Evolutionary conservation across 768 basidiomycete species (phyloP).

Genomic region (Boletus edulis): DNA sequence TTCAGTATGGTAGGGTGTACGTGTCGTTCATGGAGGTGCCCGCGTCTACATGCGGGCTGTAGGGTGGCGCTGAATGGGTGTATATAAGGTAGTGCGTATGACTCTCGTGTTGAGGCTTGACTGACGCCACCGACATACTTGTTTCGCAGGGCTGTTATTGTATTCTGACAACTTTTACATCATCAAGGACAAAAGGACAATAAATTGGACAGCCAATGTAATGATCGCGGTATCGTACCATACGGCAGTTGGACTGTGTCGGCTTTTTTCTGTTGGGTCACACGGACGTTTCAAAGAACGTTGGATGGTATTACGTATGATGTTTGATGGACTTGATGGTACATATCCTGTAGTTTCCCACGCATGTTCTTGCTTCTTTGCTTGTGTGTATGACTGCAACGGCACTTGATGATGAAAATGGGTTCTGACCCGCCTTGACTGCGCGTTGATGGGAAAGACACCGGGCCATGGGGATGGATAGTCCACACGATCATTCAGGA

Average conservation of each 20-base stretch:
- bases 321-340: constrained; percentile 9
- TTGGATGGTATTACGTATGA: constrained; percentile 7
- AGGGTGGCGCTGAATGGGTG: neutral
- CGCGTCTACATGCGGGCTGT: constrained; percentile 1
- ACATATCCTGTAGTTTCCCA: neutral
- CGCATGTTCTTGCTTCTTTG: neutral
- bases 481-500: neutral
- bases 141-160: neutral
- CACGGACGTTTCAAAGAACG: neutral
- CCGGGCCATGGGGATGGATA: neutral
- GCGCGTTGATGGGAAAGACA: neutral
- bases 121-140: constrained; percentile 1
- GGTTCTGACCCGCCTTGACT: neutral
- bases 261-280: neutral
- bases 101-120: too few relatives aligned
- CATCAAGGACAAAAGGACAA: neutral
- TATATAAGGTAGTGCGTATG: constrained; percentile 1
- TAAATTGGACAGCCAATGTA: neutral
- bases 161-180: neutral
- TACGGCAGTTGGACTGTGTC: constrained; percentile 2
- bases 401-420: too few relatives aligned
- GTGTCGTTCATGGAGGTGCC: constrained; percentile 6
- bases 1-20: constrained; percentile 13
- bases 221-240: neutral
- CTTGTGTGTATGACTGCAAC: neutral